Percentiles rank a stretch among this genome's conserved stretches.
These are phyloP conservation scores for Asterochloris sp. DNA, from an alignment of 139 green algal genomes.

Conservation along the genomic window DNA sequence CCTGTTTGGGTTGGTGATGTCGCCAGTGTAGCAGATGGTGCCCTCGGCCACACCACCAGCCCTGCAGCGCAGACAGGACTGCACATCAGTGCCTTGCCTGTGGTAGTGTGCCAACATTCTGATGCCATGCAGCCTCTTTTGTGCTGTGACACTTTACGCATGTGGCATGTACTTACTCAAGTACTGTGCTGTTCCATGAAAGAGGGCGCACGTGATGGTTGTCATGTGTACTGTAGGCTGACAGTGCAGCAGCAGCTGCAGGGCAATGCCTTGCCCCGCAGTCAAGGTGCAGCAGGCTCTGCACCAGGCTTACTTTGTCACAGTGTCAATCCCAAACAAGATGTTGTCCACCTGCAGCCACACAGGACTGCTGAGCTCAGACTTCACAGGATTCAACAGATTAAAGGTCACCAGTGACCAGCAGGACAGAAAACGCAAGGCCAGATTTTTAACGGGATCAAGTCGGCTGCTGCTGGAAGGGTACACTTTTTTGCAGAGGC, in stretches of 20 bases:
- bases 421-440: too few species aligned
- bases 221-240: too few species aligned
- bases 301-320: not conserved
- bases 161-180: too few species aligned
- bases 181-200: too few species aligned
- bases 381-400: slow-evolving; percentile 25
- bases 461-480: too few species aligned
- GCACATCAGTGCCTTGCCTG: not conserved
- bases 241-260: too few species aligned
- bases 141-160: too few species aligned
- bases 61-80: not conserved
- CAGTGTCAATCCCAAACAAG: slow-evolving; percentile 83
- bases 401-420: too few species aligned
- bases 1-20: slow-evolving; percentile 61
- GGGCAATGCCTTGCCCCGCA: not conserved
- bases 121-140: too few species aligned
- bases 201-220: too few species aligned
- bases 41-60: slow-evolving; percentile 40
- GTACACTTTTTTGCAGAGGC: too few species aligned
- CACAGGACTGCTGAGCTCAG: not conserved
- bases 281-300: not conserved
- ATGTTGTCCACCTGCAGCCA: slow-evolving; percentile 48
- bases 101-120: not conserved
- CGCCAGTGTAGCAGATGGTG: slow-evolving; percentile 93
- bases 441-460: too few species aligned